Conservation (phyloP, 305 asterid species). For the Fraxinus platypoda region DNA sequence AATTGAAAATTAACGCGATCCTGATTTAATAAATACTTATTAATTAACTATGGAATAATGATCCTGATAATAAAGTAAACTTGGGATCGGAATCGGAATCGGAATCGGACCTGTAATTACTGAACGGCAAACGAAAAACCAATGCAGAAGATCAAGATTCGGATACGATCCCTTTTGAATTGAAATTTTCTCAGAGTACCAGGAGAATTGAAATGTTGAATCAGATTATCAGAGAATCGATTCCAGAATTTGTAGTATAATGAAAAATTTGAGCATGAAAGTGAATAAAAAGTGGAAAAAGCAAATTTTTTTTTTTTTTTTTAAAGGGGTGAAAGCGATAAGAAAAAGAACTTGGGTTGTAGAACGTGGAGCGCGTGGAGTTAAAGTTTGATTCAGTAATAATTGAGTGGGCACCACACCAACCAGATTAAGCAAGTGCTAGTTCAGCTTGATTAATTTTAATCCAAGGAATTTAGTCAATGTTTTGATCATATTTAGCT, state of each 20-base stretch:
- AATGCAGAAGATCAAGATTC: slow-evolving; percentile 24
- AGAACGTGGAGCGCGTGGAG: slow-evolving; percentile 25
- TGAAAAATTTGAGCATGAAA: slow-evolving; percentile 15
- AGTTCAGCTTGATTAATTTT: not conserved
- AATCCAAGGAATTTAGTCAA: not conserved
- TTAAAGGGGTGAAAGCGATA: not conserved
- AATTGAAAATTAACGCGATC: slow-evolving; percentile 16
- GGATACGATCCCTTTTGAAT: slow-evolving; percentile 9
- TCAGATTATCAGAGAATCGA: slow-evolving; percentile 2
- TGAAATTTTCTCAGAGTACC: not conserved
- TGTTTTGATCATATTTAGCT: not conserved
- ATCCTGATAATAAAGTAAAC: slow-evolving; percentile 10
- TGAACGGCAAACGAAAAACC: slow-evolving; percentile 24
- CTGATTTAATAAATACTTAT: slow-evolving; percentile 5
- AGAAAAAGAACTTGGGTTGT: not conserved
- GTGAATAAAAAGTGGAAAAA: slow-evolving; percentile 15
- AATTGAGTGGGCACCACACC: not conserved
- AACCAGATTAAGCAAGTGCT: not conserved
- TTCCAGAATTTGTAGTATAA: slow-evolving; percentile 1
- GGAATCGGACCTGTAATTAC: slow-evolving; percentile 37
- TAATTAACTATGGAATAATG: slow-evolving; percentile 12
- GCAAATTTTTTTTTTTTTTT: not conserved
- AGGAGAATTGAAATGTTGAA: not conserved
- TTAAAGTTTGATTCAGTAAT: not conserved
- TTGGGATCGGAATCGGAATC: slow-evolving; percentile 22